phyloP scores from a whole-genome alignment of 2,329 filamentous ascomycete genomes.

The Trichoderma sp. region DNA sequence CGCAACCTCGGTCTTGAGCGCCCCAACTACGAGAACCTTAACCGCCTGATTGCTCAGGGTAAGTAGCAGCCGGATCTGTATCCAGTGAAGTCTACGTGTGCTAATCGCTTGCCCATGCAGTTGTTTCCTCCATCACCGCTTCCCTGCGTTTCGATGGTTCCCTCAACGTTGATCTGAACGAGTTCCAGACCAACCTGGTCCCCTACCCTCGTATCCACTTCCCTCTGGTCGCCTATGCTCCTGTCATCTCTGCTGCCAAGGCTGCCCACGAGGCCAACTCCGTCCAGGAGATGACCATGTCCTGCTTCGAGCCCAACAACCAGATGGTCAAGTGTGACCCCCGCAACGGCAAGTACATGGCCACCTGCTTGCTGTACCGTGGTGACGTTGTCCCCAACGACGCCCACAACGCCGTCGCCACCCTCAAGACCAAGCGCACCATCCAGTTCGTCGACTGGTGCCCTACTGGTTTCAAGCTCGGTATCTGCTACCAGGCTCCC shows the following conservation, averaged over 20 bases:
- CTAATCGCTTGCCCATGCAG: constrained; percentile 42
- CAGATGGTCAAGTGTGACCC: constrained; percentile 99
- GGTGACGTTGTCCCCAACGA: constrained; percentile 98
- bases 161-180: constrained; percentile 98
- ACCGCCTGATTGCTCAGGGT: constrained; percentile 97
- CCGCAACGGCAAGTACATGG: constrained; percentile 99
- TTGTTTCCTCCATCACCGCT: constrained; percentile 97
- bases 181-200: constrained; percentile 99
- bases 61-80: constrained; percentile 27
- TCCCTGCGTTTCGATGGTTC: constrained; percentile 98
- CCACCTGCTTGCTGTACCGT: constrained; percentile 95
- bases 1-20: constrained; percentile 96
- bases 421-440: constrained; percentile 98
- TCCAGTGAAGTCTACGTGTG: background rate
- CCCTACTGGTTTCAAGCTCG: constrained; percentile 99
- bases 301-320: constrained; percentile 99
- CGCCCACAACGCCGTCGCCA: constrained; percentile 85
- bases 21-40: constrained; percentile 97
- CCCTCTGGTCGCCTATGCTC: constrained; percentile 94
- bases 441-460: constrained; percentile 99
- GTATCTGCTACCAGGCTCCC: constrained; percentile 99
- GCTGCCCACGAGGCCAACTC: constrained; percentile 97
- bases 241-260: constrained; percentile 92
- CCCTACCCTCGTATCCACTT: constrained; percentile 99
- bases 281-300: constrained; percentile 97